Evolutionary conservation across 345 rosid genomes (phyloP).

Genomic region (Rhodomyrtus tomentosa): DNA sequence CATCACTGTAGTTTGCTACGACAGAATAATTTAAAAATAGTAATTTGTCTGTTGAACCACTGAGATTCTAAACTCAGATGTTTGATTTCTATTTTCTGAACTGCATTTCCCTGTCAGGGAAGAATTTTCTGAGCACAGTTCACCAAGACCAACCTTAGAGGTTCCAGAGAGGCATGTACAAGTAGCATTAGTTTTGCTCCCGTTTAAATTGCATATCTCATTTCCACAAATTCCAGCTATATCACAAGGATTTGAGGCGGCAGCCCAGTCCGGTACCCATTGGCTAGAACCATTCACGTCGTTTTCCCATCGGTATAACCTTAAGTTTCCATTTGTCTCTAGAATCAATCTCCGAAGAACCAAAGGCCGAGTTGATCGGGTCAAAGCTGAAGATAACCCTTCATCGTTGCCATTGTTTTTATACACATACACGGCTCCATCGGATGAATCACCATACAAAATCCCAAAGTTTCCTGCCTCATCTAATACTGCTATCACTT

Average conservation of each 20-base stretch:
- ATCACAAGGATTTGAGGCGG: slow-evolving; percentile 79
- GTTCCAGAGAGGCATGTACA: slow-evolving; percentile 70
- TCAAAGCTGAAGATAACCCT: slow-evolving; percentile 25
- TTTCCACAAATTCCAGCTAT: slow-evolving; percentile 83
- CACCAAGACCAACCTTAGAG: slow-evolving; percentile 19
- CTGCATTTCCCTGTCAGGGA: slow-evolving; percentile 35
- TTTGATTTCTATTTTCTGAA: slow-evolving; percentile 12
- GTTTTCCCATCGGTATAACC: slow-evolving; percentile 76
- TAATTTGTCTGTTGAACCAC: slow-evolving; percentile 68
- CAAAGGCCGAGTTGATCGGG: slow-evolving; percentile 16
- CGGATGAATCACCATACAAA: slow-evolving; percentile 60
- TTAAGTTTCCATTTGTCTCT: slow-evolving; percentile 66
- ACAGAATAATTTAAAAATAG: slow-evolving; percentile 51
- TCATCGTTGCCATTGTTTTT: slow-evolving; percentile 49
- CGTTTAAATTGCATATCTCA: slow-evolving; percentile 63
- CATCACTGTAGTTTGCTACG: slow-evolving; percentile 58
- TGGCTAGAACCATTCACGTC: slow-evolving; percentile 67
- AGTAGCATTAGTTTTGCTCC: slow-evolving; percentile 64
- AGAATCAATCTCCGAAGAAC: slow-evolving; percentile 53
- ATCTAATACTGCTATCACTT: slow-evolving; percentile 57
- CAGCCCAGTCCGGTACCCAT: slow-evolving; percentile 92
- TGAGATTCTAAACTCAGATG: slow-evolving; percentile 29
- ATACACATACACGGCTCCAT: slow-evolving; percentile 71
- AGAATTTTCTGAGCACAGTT: slow-evolving; percentile 37
- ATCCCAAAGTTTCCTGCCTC: slow-evolving; percentile 83